Conservation (phyloP, 129 eudicot genomes). For the Escallonia herrerae region DNA sequence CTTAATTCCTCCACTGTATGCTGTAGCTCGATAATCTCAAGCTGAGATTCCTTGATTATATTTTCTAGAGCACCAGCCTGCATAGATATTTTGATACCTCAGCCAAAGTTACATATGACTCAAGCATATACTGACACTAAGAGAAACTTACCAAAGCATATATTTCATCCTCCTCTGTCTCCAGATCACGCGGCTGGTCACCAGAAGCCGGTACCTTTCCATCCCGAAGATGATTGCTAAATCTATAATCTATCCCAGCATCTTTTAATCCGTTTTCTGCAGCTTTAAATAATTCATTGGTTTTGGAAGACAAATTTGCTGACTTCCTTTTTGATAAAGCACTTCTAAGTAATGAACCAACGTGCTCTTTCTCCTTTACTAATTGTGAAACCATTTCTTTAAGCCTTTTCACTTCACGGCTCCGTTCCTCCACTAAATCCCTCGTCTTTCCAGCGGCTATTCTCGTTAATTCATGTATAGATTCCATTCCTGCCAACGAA, state of each 20-base stretch:
- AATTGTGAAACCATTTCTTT: slow-evolving; percentile 66
- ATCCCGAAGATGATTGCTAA: slow-evolving; percentile 37
- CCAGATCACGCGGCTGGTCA: slow-evolving; percentile 13
- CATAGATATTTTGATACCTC: slow-evolving; percentile 21
- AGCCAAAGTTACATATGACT: slow-evolving; percentile 7
- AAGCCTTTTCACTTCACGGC: slow-evolving; percentile 58
- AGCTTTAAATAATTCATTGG: slow-evolving; percentile 79
- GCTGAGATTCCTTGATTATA: slow-evolving; percentile 83
- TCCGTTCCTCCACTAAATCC: slow-evolving; percentile 56
- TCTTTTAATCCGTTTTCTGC: slow-evolving; percentile 91
- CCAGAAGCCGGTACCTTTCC: slow-evolving; percentile 23
- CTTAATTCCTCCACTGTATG: slow-evolving; percentile 84
- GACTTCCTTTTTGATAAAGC: slow-evolving; percentile 78
- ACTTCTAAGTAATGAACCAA: slow-evolving; percentile 77
- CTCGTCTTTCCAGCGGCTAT: slow-evolving; percentile 53
- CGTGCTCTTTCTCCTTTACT: slow-evolving; percentile 78
- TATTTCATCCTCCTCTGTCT: slow-evolving; percentile 69
- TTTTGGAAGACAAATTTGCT: slow-evolving; percentile 53
- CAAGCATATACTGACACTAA: not conserved
- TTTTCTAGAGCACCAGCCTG: slow-evolving; percentile 97
- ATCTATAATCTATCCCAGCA: slow-evolving; percentile 68
- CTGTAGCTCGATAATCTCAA: slow-evolving; percentile 82
- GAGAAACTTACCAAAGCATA: slow-evolving; percentile 59
- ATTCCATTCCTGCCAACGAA: slow-evolving; percentile 85
- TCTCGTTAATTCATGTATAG: slow-evolving; percentile 54